Conservation (phyloP, 805 yeast species). For the Metschnikowia chrysomelidarum region DNA sequence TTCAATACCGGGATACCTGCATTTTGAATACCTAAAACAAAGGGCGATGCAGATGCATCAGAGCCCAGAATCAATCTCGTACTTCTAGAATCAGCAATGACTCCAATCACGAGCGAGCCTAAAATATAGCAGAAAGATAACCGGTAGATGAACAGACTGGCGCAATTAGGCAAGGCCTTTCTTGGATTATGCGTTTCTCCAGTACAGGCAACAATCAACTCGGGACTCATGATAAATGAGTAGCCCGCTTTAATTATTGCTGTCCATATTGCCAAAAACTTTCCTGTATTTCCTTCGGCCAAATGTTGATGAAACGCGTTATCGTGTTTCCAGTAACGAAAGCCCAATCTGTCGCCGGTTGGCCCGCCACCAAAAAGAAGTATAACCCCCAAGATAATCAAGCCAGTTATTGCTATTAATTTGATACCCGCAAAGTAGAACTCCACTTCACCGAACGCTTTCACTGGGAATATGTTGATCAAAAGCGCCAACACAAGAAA, state of each 20-base stretch:
- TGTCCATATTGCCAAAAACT: conserved; percentile 24
- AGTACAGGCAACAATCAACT: conserved; percentile 50
- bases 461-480: conserved; percentile 19
- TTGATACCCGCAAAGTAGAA: conserved; percentile 21
- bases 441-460: conserved; percentile 19
- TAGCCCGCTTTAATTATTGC: conserved; percentile 29
- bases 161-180: conserved; percentile 59
- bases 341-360: conserved; percentile 20
- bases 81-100: conserved; percentile 32
- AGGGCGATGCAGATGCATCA: conserved; percentile 70
- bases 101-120: conserved; percentile 42
- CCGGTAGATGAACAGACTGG: conserved; percentile 55
- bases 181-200: conserved; percentile 63
- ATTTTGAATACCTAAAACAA: conserved; percentile 76
- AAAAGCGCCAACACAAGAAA: conserved; percentile 17
- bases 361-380: conserved; percentile 23
- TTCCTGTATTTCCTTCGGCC: conserved; percentile 27
- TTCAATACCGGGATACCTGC: conserved; percentile 67
- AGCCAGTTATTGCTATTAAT: conserved; percentile 20
- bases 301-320: conserved; percentile 43
- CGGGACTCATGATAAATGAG: conserved; percentile 43
- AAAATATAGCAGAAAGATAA: conserved; percentile 39
- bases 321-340: conserved; percentile 23
- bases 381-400: conserved; percentile 22
- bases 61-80: conserved; percentile 22